Conservation (phyloP, 352 stramenopile genomes). For the Globisporangium radiosum region DNA sequence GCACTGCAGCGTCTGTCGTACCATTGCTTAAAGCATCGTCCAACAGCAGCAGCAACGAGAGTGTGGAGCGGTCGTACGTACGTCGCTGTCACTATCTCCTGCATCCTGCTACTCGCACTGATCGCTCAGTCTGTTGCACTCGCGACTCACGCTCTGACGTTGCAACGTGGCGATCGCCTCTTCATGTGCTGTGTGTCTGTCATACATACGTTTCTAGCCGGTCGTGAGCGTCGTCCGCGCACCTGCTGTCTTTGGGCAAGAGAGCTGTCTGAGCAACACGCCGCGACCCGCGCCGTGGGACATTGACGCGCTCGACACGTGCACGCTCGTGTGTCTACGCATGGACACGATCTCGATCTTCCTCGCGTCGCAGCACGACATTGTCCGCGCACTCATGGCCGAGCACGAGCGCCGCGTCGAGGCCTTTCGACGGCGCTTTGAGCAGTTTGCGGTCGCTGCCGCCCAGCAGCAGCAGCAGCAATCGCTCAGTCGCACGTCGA, state of each 20-base stretch:
- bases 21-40: background rate
- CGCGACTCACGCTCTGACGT: no score
- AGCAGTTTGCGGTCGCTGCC: conserved; percentile 1
- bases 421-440: conserved; percentile 46
- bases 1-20: no score
- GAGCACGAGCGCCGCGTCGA: conserved; percentile 37
- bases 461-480: background rate
- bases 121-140: no score
- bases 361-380: conserved; percentile 34
- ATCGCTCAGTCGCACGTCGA: background rate
- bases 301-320: conserved; percentile 53
- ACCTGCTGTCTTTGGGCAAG: conserved; percentile 69
- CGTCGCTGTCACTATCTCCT: background rate
- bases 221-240: conserved; percentile 54
- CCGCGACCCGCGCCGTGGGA: conserved; percentile 39
- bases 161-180: no score
- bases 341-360: conserved; percentile 60
- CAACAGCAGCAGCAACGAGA: conserved; percentile 7
- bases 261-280: conserved; percentile 39
- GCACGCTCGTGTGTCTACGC: conserved; percentile 45
- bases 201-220: conserved; percentile 9
- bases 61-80: conserved; percentile 6
- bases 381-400: conserved; percentile 35
- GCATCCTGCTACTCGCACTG: background rate
- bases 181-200: background rate